Conservation (phyloP, 2,329 filamentous ascomycete genomes). For the Hymenoscyphus albidus region DNA sequence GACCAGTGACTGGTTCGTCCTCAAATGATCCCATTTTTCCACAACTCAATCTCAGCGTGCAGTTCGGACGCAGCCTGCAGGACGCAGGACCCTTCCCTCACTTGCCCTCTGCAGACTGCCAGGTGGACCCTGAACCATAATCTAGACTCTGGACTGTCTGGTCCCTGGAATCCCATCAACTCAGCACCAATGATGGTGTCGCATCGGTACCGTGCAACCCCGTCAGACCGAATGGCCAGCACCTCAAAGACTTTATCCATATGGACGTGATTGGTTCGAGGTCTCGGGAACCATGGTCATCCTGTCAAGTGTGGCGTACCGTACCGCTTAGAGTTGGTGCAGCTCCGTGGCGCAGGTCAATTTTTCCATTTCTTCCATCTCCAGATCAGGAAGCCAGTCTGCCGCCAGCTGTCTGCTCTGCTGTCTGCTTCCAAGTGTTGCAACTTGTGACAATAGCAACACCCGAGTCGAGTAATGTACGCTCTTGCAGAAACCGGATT, state of each 20-base stretch:
- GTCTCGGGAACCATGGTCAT: background rate
- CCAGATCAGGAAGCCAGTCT: background rate
- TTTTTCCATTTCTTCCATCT: background rate
- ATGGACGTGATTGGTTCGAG: background rate
- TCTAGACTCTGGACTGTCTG: background rate
- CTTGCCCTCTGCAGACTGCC: background rate
- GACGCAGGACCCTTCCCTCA: no score
- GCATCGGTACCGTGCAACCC: background rate
- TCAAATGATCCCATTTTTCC: no score
- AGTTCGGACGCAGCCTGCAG: no score
- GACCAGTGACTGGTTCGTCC: no score
- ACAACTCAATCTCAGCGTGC: no score
- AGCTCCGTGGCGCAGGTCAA: background rate
- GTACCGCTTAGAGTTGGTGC: background rate
- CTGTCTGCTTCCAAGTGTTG: background rate
- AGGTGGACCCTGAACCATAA: background rate
- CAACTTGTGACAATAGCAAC: background rate
- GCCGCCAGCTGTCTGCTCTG: no score
- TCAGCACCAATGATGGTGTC: background rate
- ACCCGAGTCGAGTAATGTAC: background rate
- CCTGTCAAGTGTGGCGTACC: background rate
- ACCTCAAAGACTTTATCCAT: background rate
- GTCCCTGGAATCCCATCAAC: background rate
- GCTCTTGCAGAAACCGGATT: background rate
- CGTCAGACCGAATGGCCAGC: background rate